Percentiles rank a stretch among this genome's conserved stretches.
These are phyloP conservation scores for Aristolochia californica DNA, from an alignment of 164 flowering plant species.

Conservation along the genomic window DNA sequence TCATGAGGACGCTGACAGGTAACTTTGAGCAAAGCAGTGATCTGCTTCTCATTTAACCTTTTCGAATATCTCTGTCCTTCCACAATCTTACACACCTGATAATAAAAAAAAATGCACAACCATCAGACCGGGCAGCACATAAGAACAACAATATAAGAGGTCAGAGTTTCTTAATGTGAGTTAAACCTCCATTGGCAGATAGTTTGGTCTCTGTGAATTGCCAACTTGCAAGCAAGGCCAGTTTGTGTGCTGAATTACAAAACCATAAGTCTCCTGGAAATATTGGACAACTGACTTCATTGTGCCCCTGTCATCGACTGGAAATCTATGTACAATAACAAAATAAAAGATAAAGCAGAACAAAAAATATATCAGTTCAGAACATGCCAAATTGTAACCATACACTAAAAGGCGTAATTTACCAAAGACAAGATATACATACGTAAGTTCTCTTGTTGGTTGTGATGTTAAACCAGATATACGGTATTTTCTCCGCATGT, in stretches of 20 bases:
- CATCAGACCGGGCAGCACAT: too few relatives aligned
- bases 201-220: conserved; percentile 75
- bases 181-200: conserved; percentile 91
- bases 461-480: conserved; percentile 73
- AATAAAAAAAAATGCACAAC: background rate
- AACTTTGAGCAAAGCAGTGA: conserved; percentile 63
- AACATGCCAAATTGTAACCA: background rate
- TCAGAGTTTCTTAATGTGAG: background rate
- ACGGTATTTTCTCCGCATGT: conserved; percentile 74
- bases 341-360: background rate
- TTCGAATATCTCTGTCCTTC: conserved; percentile 85
- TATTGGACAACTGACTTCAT: conserved; percentile 83
- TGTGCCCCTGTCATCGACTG: conserved; percentile 74
- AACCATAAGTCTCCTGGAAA: conserved; percentile 82
- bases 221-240: conserved; percentile 99
- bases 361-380: background rate
- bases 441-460: conserved; percentile 76
- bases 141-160: background rate
- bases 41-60: conserved; percentile 61
- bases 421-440: conserved; percentile 9
- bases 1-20: conserved; percentile 76
- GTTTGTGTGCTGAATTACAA: conserved; percentile 63
- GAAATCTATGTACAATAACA: conserved; percentile 32
- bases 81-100: conserved; percentile 80
- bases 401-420: background rate